Evolutionary conservation across 306 rosid genomes (phyloP), one percentile per base, ranked within the genome.

Genomic region (Alnus glutinosa): DNA sequence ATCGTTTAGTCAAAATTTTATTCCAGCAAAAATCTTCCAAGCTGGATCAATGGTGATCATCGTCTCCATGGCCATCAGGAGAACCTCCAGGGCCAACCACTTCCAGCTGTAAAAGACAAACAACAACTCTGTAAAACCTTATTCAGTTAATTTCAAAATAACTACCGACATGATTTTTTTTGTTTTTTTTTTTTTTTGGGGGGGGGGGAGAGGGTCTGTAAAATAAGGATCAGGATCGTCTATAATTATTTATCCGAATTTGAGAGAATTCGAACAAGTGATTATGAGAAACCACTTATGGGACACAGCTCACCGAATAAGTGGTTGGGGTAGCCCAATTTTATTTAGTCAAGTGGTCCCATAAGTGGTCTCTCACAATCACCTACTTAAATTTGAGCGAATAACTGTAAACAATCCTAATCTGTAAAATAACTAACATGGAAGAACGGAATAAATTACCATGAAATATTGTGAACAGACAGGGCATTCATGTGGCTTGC

Each of bases 31-130:
- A 51, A 50, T 15, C 39, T 63, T 71, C 71, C 70, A 54, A 19
- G 57, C 75, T 39, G 8, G 4, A 83, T 83, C 79, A 85, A 70
- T 74, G 83, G 69, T 85, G 89, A 36, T 80, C 81, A 47, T 79
- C 82, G 30, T 63, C 66, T 64, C 83, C 85, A 63, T 63, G 82
- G 55, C 85, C 86, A 74, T 81, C 86, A 0, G 87, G 89, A 34
- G 87, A 77, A 54, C 89, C 91, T 49, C 91, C 86, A 18, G 81
- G 82, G 47, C 86, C 88, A 54, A 81, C 79, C 52, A 88, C 89
- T 70, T 83, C 83, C 32, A 80, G 81, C 91, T 85, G 87, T 54
- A 46, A 57, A 70, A 75, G n/a, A 23, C 30, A 54, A 64, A 47
- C 4, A 4, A 78, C n/a, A 73, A 71, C 16, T 13, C 55, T 68